Evolutionary conservation across 2,329 filamentous ascomycete genomes (phyloP), one percentile per base, ranked within the genome.

Genomic region (Fusarium sp.): DNA sequence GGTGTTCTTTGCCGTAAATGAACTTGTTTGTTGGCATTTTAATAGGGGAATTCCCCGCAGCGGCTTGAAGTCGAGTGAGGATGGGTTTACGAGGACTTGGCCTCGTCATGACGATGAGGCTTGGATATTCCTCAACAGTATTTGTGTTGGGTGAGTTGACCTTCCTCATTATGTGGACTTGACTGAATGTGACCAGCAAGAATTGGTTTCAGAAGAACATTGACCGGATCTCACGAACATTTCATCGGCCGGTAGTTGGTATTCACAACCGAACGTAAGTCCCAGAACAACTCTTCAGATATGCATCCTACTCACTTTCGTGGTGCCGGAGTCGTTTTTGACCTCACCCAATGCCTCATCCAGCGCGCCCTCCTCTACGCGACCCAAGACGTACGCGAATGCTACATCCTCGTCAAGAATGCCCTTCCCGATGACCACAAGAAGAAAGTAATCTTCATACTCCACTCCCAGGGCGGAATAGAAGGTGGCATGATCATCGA

Each of bases 91-190:
- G n/a, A 52, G 52, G 39, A 55, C 35, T 22, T 73, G 70, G 70
- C 28, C n/a, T 28, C 59, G 47, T 12, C 64, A 72, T n/a, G 56
- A 69, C 28, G 64, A 72, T 5, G 69, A 72, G 35, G 44, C 45
- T 31, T 73, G 69, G 64, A 73, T 73, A 26, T 73, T 73, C n/a
- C 70, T 73, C 56, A 73, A 66, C n/a, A 64, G 70, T 9, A 73
- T 73, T 18, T 72, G 70, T 7, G 70, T 73, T 15, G 69, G 69
- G 69, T 69, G 13, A 36, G 52, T 22, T 35, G 5, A 26, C 4
- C 4, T 5, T 6, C 0, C 14, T 20, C 7, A 9, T 14, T 3
- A 0, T 7, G 1, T 15, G 3, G 12, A 24, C 7, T 12, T 38
- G 28, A 10, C 33, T 66, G 28, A 68, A 6, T 44, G 1, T 55